Evolutionary conservation across 192 early-diverging fungal genomes (phyloP).

Genomic region (Radiomyces spectabilis): DNA sequence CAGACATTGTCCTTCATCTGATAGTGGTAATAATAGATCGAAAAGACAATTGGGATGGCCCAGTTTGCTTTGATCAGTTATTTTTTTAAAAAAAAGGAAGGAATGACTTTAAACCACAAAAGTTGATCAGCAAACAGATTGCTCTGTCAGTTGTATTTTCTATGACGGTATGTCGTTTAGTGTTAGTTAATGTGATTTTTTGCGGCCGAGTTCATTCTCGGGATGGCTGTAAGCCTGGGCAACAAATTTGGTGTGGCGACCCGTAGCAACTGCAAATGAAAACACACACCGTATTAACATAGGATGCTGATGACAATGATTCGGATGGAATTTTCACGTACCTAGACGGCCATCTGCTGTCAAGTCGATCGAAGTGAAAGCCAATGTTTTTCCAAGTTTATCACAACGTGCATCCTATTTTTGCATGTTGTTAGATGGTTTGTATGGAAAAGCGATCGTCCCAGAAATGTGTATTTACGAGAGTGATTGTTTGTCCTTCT

Average conservation of each 20-base stretch:
- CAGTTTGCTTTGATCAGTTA: too few species aligned
- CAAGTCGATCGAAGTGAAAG: constrained; percentile 40
- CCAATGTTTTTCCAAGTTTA: constrained; percentile 46
- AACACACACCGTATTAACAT: background rate
- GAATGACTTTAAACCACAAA: background rate
- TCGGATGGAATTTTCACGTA: constrained; percentile 7
- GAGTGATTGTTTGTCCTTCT: constrained; percentile 31
- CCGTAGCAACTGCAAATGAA: constrained; percentile 29
- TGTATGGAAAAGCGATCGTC: background rate
- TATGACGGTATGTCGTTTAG: background rate
- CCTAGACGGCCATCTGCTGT: constrained; percentile 20
- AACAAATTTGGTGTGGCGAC: constrained; percentile 51
- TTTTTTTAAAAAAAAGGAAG: background rate
- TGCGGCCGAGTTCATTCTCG: constrained; percentile 9
- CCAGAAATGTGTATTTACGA: constrained; percentile 20
- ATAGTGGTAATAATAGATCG: too few species aligned
- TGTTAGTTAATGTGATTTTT: background rate
- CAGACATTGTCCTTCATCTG: too few species aligned
- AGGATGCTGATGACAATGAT: background rate
- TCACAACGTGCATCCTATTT: constrained; percentile 38
- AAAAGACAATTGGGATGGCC: too few species aligned
- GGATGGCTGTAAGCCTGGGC: constrained; percentile 24
- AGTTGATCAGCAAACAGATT: background rate
- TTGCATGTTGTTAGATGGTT: background rate
- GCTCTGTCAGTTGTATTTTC: background rate